These are phyloP conservation scores for Cercospora nicotianae DNA, from an alignment of 2,329 filamentous ascomycete species.

Conservation along the genomic window DNA sequence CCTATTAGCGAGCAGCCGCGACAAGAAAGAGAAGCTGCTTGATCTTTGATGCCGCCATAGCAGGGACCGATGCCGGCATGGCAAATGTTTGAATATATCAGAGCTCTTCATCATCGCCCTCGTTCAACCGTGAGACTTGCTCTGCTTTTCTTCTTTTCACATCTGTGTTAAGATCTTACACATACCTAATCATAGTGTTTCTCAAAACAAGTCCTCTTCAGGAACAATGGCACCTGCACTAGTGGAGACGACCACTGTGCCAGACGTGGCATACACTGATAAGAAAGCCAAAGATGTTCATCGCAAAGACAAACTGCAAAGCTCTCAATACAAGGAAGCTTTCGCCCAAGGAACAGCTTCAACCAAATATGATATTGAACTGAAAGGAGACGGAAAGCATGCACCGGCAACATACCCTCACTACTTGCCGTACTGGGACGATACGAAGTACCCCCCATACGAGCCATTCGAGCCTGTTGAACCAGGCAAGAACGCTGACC, in stretches of 20 bases:
- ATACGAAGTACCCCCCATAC: constrained; percentile 60
- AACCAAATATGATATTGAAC: constrained; percentile 53
- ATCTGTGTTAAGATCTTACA: constrained; percentile 1
- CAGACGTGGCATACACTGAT: constrained; percentile 26
- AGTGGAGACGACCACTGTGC: constrained; percentile 37
- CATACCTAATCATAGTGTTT: neutral
- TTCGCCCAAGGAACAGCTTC: constrained; percentile 45
- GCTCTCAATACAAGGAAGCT: constrained; percentile 44
- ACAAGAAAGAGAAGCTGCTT: constrained; percentile 13
- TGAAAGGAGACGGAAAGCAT: constrained; percentile 55
- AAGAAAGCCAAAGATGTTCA: constrained; percentile 29
- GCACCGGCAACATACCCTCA: constrained; percentile 50
- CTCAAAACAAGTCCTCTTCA: neutral
- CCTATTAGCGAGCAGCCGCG: constrained; percentile 22
- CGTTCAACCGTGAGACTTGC: neutral
- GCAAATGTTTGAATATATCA: constrained; percentile 21
- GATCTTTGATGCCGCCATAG: constrained; percentile 18
- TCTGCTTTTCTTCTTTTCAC: neutral
- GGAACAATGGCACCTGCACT: constrained; percentile 47
- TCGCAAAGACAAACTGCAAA: constrained; percentile 32
- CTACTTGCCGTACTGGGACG: constrained; percentile 58
- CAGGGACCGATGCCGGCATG: constrained; percentile 27
- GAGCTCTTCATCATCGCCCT: constrained; percentile 12
- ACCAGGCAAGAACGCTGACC: constrained; percentile 73
- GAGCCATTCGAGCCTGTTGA: constrained; percentile 71